phyloP scores from a whole-genome alignment of 2,329 filamentous ascomycete species.

The Didymella pomorum region DNA sequence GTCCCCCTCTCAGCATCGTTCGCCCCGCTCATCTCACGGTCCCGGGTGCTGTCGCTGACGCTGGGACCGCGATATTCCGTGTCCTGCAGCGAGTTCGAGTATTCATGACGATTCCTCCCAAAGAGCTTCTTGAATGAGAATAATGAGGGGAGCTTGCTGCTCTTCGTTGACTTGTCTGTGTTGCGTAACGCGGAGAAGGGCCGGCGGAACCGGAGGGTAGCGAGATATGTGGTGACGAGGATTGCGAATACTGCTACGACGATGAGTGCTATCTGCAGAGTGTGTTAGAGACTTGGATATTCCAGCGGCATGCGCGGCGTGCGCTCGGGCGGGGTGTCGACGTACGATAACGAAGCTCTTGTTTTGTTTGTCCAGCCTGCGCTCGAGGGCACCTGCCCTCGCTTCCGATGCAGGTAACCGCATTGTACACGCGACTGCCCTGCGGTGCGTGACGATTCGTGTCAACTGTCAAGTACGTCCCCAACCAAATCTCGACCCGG shows the following conservation, averaged over 20 bases:
- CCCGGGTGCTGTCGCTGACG: slow-evolving; percentile 30
- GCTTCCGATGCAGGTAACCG: slow-evolving; percentile 35
- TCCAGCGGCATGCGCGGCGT: background rate
- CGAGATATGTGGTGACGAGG: slow-evolving; percentile 43
- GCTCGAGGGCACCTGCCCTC: slow-evolving; percentile 33
- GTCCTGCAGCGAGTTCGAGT: slow-evolving; percentile 47
- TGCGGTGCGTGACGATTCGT: slow-evolving; percentile 11
- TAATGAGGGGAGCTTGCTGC: slow-evolving; percentile 41
- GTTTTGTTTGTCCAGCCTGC: slow-evolving; percentile 31
- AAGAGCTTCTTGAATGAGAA: slow-evolving; percentile 43
- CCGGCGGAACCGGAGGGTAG: slow-evolving; percentile 37
- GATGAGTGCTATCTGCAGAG: slow-evolving; percentile 39
- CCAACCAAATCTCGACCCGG: slow-evolving; percentile 18
- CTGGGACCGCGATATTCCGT: slow-evolving; percentile 39
- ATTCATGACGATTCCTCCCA: slow-evolving; percentile 39
- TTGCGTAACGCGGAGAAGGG: slow-evolving; percentile 20
- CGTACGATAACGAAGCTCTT: slow-evolving; percentile 44
- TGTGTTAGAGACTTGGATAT: slow-evolving; percentile 21
- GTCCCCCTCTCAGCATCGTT: slow-evolving; percentile 40
- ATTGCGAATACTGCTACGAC: slow-evolving; percentile 42
- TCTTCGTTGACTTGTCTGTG: slow-evolving; percentile 19
- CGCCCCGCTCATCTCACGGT: slow-evolving; percentile 43
- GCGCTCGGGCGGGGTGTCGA: slow-evolving; percentile 5
- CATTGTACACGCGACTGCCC: slow-evolving; percentile 30
- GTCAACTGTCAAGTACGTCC: slow-evolving; percentile 15